Evolutionary conservation across 495 filamentous ascomycete species (phyloP).

Genomic region (Evernia prunastri): DNA sequence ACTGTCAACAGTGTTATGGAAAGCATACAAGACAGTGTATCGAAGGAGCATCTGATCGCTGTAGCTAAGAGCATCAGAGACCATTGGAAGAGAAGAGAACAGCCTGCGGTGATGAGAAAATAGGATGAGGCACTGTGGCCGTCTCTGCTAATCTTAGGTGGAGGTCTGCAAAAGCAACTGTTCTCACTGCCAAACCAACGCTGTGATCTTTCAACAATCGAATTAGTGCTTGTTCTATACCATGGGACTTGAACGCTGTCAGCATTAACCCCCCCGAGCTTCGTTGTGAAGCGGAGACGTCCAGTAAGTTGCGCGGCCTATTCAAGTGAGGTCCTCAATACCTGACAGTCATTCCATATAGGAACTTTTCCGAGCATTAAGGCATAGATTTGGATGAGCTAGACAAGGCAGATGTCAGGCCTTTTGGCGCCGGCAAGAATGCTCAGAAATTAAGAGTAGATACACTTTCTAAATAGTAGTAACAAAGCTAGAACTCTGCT

Average conservation of each 20-base stretch:
- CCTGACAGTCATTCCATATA: not conserved
- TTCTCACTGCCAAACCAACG: not conserved
- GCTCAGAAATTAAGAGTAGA: not conserved
- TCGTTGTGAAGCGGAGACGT: not conserved
- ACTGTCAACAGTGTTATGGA: constrained; percentile 76
- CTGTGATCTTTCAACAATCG: not conserved
- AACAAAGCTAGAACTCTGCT: not conserved
- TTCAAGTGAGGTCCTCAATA: not conserved
- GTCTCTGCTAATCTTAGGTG: not conserved
- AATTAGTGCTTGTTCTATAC: not conserved
- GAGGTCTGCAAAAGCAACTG: not conserved
- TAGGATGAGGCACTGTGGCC: not conserved
- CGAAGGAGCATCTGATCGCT: constrained; percentile 57
- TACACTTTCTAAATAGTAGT: not conserved
- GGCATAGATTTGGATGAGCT: not conserved
- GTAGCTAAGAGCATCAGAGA: constrained; percentile 60
- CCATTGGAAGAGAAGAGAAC: constrained; percentile 61
- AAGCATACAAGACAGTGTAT: constrained; percentile 69
- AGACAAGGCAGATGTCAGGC: not conserved
- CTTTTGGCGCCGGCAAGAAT: not conserved
- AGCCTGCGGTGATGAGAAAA: constrained; percentile 1
- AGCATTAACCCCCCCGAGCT: not conserved
- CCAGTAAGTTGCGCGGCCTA: not conserved
- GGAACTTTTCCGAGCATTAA: not conserved
- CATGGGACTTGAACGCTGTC: not conserved